Conservation (phyloP, 225 moss, liverwort and hornwort genomes). For the Antitrichia curtipendula region DNA sequence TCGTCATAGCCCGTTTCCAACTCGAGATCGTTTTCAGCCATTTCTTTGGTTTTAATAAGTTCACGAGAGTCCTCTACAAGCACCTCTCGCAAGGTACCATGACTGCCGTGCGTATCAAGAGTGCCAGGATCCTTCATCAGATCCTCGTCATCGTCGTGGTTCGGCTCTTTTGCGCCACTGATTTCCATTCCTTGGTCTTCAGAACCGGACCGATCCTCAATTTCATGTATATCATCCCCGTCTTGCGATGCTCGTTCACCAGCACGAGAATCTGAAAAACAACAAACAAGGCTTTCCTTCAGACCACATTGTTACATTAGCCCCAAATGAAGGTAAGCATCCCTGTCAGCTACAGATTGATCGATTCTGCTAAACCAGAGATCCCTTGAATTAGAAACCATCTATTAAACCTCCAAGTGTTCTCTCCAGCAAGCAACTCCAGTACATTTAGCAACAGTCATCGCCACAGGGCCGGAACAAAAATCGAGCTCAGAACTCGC, state of each 20-base stretch:
- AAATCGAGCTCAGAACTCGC: neutral
- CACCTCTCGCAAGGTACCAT: neutral
- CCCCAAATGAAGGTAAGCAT: neutral
- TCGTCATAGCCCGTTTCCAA: neutral
- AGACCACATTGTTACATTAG: neutral
- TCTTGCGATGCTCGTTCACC: neutral
- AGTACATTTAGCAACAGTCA: neutral
- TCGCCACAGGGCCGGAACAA: neutral
- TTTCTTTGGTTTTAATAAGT: neutral
- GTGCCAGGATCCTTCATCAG: neutral
- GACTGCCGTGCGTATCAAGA: neutral
- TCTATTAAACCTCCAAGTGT: neutral
- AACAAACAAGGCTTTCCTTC: neutral
- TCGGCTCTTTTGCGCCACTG: neutral
- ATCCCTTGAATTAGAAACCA: neutral
- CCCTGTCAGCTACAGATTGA: neutral
- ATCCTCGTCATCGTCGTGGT: neutral
- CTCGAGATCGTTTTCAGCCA: neutral
- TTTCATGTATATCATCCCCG: neutral
- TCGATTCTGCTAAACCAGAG: neutral
- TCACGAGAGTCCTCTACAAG: neutral
- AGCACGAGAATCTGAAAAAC: conserved; percentile 5
- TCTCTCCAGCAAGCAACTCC: neutral
- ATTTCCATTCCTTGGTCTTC: neutral
- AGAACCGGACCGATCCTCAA: neutral